Evolutionary conservation across 2,329 filamentous ascomycete genomes (phyloP), one percentile per base, ranked within the genome.

Genomic region (Alternaria triticimaculans): DNA sequence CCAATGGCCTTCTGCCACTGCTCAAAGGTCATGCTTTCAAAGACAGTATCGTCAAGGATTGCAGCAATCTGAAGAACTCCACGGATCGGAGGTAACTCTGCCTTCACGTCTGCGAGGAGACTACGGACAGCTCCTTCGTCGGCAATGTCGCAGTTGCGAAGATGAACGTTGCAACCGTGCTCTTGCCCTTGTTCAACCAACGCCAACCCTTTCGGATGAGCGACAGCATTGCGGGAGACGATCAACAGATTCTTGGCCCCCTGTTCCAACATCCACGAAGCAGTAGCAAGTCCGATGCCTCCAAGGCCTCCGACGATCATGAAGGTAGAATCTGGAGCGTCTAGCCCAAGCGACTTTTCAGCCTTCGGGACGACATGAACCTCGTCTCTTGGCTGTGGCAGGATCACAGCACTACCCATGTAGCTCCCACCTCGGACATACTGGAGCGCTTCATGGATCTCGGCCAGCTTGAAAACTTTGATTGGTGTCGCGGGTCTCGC

Each of bases 281-380:
- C 61, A 4, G 72, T 49, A n/a, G 56, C 57, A 25, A 67, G 59
- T 20, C 73, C 72, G 20, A 75, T 30, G 4, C 72, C 72, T n/a
- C 72, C 70, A 2, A 67, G 45, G 23, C 71, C 72, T 15, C 72
- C 72, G 23, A 66, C 50, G 9, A 76, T 43, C 2, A 76, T 8
- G 53, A 73, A 76, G 5, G 72, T 58, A 12, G 67, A 62, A n/a
- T 73, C 50, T 6, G 50, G 41, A 10, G 20, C 21, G 44, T 49
- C 55, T 8, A 51, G 56, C 5, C 33, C 46, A 30, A 37, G 46
- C 23, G 15, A 55, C 1, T 33, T 21, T 43, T 37, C 21, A 41
- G 45, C 41, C n/a, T 50, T 25, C 11, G 43, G 28, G 44, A 46
- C 37, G 26, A 58, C 55, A 26, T 20, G 15, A 26, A 51, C 23